Conservation (phyloP, 1,139 yeast genomes). For the Debaryomyces coudertii region DNA sequence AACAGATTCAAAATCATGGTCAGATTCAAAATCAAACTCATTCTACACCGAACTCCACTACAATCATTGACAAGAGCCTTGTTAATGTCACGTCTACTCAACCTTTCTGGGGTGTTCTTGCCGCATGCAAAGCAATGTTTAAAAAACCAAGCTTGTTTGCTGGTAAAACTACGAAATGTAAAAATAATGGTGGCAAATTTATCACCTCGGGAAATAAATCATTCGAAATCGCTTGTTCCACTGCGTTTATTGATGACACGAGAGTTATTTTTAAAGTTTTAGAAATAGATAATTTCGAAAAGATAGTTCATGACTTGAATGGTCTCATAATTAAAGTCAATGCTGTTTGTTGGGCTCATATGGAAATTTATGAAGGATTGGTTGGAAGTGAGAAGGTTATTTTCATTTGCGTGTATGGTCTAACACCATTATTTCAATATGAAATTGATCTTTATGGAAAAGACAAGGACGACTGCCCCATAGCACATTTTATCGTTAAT, state of each 20-base stretch:
- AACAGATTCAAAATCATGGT: slow-evolving; percentile 20
- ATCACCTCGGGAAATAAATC: slow-evolving; percentile 9
- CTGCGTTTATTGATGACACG: slow-evolving; percentile 36
- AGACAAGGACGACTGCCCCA: slow-evolving; percentile 24
- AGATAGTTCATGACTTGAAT: slow-evolving; percentile 26
- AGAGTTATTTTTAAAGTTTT: slow-evolving; percentile 47
- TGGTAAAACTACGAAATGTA: slow-evolving; percentile 48
- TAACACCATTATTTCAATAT: slow-evolving; percentile 69
- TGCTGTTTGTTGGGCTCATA: slow-evolving; percentile 61
- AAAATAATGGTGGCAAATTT: slow-evolving; percentile 25
- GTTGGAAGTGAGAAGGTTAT: slow-evolving; percentile 49
- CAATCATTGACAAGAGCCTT: slow-evolving; percentile 23
- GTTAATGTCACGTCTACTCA: slow-evolving; percentile 42
- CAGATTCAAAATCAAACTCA: slow-evolving; percentile 17
- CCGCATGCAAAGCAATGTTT: slow-evolving; percentile 61
- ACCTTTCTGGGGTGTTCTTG: slow-evolving; percentile 70
- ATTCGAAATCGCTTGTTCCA: slow-evolving; percentile 24
- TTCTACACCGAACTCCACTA: slow-evolving; percentile 28
- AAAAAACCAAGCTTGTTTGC: slow-evolving; percentile 53
- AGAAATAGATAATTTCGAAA: slow-evolving; percentile 23
- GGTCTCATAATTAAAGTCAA: slow-evolving; percentile 55
- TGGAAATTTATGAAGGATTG: slow-evolving; percentile 31
- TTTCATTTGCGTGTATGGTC: slow-evolving; percentile 53
- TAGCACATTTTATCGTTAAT: slow-evolving; percentile 34
- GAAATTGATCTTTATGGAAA: slow-evolving; percentile 58